Percentiles rank a stretch among this genome's conserved stretches.
phyloP scores from a whole-genome alignment of 192 early-diverging fungal genomes.

The Coemansia sp. region DNA sequence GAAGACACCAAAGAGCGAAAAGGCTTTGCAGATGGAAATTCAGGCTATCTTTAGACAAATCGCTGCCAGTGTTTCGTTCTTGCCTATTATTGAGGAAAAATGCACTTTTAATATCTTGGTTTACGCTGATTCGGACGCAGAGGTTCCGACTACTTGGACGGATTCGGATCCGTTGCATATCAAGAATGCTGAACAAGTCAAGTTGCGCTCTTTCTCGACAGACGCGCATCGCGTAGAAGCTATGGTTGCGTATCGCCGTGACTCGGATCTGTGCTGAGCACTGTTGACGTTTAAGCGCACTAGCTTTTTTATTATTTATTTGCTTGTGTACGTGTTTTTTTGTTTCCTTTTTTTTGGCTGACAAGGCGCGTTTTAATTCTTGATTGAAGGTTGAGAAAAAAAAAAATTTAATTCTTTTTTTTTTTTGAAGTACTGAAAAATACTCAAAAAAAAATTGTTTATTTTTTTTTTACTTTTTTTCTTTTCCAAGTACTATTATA shows the following conservation, averaged over 20 bases:
- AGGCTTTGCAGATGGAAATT: constrained; percentile 67
- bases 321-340: background rate
- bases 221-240: constrained; percentile 81
- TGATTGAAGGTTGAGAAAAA: background rate
- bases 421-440: background rate
- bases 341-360: background rate
- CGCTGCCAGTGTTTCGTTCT: constrained; percentile 84
- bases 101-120: constrained; percentile 92
- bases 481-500: background rate
- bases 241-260: constrained; percentile 80
- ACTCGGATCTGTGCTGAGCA: constrained; percentile 56
- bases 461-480: no score
- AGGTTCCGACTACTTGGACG: constrained; percentile 84
- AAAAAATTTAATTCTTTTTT: constrained; percentile 2
- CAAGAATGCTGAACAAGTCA: constrained; percentile 82
- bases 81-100: constrained; percentile 85
- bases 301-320: background rate
- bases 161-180: constrained; percentile 82
- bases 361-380: background rate
- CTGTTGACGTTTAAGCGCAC: background rate
- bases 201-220: constrained; percentile 81
- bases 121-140: constrained; percentile 83
- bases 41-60: constrained; percentile 92
- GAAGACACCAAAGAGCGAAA: constrained; percentile 46
- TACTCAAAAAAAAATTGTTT: background rate